Base-by-base conservation (phyloP, 306 rosid species). In the Elaeagnus macrophylla region DNA sequence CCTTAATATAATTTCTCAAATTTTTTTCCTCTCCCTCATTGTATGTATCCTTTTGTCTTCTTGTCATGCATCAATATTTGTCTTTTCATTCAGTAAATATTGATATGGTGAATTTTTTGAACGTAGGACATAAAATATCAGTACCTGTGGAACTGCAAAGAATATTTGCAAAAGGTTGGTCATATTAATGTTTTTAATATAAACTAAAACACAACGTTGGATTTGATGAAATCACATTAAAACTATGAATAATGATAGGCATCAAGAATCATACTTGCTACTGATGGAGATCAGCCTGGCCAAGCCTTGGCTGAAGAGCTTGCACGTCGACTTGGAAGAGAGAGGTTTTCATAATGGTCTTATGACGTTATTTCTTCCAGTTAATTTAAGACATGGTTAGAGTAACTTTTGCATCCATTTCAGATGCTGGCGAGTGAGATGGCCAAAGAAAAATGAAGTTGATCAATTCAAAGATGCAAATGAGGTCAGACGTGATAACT, bases 271-370 rank as follows among this genome's bases (percentile, higher is more conserved):
- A 66, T 91, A 67, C 82, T 91, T 64, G 96, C 99, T 62, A 91
- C 99, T 69, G 99, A 91, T 64, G 99, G 85, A 54, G 99, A 91
- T 73, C 48, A 10, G 49, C 96, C 99, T 55, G 99, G 96, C 77
- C 99, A 91, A 77, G 96, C 99, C 65, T 76, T 91, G 72, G 93
- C 96, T 56, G 99, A 91, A 69, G 99, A 87, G 84, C 89, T 91
- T 73, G 99, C 99, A 58, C 95, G 99, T 38, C 96, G 96, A 56
- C 77, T 91, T 57, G 99, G 99, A 58, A 80, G 77, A 77, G 99
- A 87, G 65, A 91, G 85, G 99, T 91, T 68, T 55, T 43, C 17
- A 35, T 46, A 15, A 65, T 55, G 56, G 35, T 61, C 38, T 65
- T 56, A 35, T 56, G 62, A 59, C 50, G 39, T 57, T 56, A 44